Conservation (phyloP, 2,329 filamentous ascomycete genomes). For the Pseudogymnoascus sp. region DNA sequence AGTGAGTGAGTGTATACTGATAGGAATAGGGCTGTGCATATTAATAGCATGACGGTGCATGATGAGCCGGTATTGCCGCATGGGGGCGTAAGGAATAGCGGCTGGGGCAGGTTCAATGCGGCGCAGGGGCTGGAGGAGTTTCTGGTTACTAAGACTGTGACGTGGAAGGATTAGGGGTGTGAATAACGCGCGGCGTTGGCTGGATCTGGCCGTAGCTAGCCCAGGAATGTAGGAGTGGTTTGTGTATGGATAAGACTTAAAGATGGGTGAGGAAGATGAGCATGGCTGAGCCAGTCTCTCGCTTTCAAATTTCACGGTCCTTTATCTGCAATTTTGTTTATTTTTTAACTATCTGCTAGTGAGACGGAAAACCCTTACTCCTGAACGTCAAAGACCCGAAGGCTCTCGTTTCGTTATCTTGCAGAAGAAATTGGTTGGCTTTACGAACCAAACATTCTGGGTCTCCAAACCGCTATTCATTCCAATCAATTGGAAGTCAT, state of each 20-base stretch:
- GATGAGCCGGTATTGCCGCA: slow-evolving; percentile 41
- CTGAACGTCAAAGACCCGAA: background rate
- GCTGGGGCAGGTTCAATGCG: slow-evolving; percentile 41
- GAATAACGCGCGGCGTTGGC: background rate
- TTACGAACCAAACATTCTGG: background rate
- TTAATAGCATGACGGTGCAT: slow-evolving; percentile 44
- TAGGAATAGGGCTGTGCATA: slow-evolving; percentile 36
- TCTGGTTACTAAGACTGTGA: slow-evolving; percentile 35
- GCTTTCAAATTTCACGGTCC: background rate
- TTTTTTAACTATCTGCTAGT: background rate
- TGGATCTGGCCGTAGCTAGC: background rate
- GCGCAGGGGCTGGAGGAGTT: slow-evolving; percentile 41
- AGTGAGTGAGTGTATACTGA: background rate
- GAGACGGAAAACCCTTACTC: background rate
- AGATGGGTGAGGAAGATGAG: background rate
- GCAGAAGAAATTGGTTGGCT: background rate
- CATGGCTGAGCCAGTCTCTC: background rate
- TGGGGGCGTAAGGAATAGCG: slow-evolving; percentile 42
- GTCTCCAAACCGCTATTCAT: background rate
- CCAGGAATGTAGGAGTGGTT: background rate
- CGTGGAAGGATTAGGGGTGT: slow-evolving; percentile 19
- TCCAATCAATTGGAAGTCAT: background rate
- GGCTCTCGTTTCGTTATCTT: background rate
- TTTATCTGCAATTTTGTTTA: background rate
- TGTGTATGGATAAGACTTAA: background rate